Base-by-base conservation (phyloP, 768 basidiomycete genomes). In the Phlebiopsis gigantea region DNA sequence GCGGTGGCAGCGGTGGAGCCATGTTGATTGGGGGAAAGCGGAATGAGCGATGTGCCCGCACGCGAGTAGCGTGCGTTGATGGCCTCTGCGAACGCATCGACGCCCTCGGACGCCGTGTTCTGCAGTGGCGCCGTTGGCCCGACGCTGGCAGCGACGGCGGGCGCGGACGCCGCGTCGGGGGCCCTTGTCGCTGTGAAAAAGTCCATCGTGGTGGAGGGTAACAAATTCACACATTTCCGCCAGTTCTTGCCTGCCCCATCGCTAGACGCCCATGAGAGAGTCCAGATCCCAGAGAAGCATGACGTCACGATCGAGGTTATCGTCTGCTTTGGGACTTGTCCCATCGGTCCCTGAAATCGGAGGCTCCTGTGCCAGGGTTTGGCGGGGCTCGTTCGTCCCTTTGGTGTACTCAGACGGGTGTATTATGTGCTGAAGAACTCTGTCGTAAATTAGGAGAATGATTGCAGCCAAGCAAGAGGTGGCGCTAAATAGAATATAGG, bases 1-100 rank as follows among this genome's bases (percentile, higher is more conserved):
- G 70, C 21, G 53, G 64, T n/a, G 59, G 64, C 22, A 52, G 65
- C 43, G 64, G 66, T 24, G 64, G 56, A 29, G 30, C 60, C 50
- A 30, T 21, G 46, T 46, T 58, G 60, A 46, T 57, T 55, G 39
- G 63, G 57, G 50, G 57, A 56, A 61, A 68, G 60, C 45, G 63
- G 57, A 51, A 62, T 58, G 65, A 65, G 66, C 15, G 60, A 45
- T 17, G 62, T 60, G 64, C 62, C 26, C 59, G 58, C 44, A 53
- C 46, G 56, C 61, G 62, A 62, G 68, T 79, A 82, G 52, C 80
- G 71, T 22, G 73, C 64, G 26, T 75, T 72, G 59, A 85, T 79
- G 41, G 83, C 83, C 50, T 77, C 73, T 4, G 83, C 82, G 64
- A 85, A 85, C 39, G 72, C 63, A 64, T 75, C 71, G 58, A 73